phyloP scores from a whole-genome alignment of 1,284 basidiomycete genomes.

The Polyporus tsugae region DNA sequence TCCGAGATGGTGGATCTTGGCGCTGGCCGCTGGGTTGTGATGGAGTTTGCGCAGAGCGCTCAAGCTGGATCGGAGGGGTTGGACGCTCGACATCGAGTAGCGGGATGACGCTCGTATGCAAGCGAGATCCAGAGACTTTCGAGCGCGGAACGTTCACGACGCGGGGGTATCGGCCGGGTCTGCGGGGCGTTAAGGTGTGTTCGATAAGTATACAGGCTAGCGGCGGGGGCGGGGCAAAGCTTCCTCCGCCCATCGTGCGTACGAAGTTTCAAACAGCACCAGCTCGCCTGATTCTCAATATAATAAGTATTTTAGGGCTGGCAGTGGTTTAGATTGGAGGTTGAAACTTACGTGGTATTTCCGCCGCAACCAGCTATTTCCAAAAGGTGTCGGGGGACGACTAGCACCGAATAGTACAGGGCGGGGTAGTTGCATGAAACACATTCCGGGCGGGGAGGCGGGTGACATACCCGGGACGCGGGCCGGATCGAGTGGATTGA shows the following conservation, averaged over 20 bases:
- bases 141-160: background rate
- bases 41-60: constrained; percentile 8
- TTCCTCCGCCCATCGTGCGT: background rate
- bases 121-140: background rate
- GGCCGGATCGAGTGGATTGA: background rate
- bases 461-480: background rate
- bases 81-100: constrained; percentile 11
- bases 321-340: background rate
- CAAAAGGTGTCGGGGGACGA: background rate
- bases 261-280: background rate
- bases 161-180: constrained; percentile 10
- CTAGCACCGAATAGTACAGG: background rate
- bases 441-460: background rate
- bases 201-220: background rate
- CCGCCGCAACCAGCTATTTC: background rate
- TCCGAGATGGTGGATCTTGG: constrained; percentile 17
- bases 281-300: background rate
- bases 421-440: background rate
- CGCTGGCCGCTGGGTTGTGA: constrained; percentile 20
- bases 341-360: background rate
- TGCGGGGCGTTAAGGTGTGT: background rate
- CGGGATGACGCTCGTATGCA: background rate
- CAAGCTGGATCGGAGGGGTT: constrained; percentile 12
- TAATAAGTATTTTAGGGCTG: background rate
- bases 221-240: background rate